A percentile compares a stretch with the other conserved stretches of the same genome.
These are phyloP conservation scores for Herpetospermum pedunculosum DNA, from an alignment of 306 rosid genomes.

Conservation along the genomic window DNA sequence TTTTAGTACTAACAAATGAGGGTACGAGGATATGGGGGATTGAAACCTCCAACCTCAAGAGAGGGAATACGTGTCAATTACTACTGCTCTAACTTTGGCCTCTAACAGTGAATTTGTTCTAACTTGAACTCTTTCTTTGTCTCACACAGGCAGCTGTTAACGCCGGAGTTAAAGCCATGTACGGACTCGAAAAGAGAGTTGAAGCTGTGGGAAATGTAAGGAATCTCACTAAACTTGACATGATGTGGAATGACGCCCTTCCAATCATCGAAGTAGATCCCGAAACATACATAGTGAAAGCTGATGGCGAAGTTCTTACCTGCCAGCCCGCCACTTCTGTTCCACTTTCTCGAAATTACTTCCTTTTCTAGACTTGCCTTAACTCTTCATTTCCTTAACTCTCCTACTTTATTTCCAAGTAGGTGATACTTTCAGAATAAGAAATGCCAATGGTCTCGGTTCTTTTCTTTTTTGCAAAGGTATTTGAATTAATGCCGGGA, in stretches of 20 bases:
- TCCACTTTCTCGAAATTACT: conserved; percentile 74
- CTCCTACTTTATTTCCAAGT: background rate
- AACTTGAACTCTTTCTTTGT: background rate
- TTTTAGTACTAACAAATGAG: too few relatives aligned
- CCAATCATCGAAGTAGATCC: conserved; percentile 82
- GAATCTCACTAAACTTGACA: conserved; percentile 67
- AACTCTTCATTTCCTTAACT: background rate
- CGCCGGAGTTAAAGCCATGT: conserved; percentile 39
- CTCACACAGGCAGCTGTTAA: conserved; percentile 49
- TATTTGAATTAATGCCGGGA: too few relatives aligned
- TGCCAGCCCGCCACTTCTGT: conserved; percentile 52
- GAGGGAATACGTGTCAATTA: too few relatives aligned
- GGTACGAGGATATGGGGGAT: too few relatives aligned
- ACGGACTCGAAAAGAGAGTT: conserved; percentile 57
- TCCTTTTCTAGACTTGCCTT: conserved; percentile 34
- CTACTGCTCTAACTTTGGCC: too few relatives aligned
- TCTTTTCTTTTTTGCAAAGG: too few relatives aligned
- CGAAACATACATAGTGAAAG: conserved; percentile 61
- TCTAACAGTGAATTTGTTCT: too few relatives aligned
- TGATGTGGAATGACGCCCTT: conserved; percentile 74
- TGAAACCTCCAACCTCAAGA: too few relatives aligned
- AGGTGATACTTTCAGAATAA: background rate
- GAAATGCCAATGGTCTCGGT: background rate
- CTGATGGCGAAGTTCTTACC: conserved; percentile 61
- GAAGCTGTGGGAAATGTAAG: conserved; percentile 59